Conservation (phyloP, 768 basidiomycete genomes). For the Rhodocollybia butyracea region DNA sequence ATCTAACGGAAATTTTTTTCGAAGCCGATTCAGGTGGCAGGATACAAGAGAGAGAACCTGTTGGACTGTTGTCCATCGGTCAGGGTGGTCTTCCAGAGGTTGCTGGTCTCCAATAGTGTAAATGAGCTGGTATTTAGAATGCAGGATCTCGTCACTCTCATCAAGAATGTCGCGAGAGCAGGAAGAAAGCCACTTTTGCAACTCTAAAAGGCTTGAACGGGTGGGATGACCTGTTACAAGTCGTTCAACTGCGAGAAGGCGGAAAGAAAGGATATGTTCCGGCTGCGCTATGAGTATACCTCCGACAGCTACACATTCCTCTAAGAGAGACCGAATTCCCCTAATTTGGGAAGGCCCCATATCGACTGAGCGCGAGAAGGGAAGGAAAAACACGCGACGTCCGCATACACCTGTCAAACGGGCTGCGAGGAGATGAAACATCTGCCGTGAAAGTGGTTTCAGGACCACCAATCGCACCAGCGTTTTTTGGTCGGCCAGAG, state of each 20-base stretch:
- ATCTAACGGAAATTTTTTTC: conserved; percentile 19
- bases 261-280: conserved; percentile 51
- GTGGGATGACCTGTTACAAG: conserved; percentile 12
- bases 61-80: conserved; percentile 40
- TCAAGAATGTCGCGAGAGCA: conserved; percentile 38
- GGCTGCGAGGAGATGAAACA: conserved; percentile 45
- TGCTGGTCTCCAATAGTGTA: conserved; percentile 39
- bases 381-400: conserved; percentile 45
- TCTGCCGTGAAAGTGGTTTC: conserved; percentile 44
- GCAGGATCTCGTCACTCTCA: conserved; percentile 47
- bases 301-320: conserved; percentile 31
- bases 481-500: conserved; percentile 38
- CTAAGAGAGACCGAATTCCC: conserved; percentile 23
- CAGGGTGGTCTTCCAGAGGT: conserved; percentile 34
- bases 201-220: conserved; percentile 19
- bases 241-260: conserved; percentile 42
- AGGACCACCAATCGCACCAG: conserved; percentile 48
- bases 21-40: conserved; percentile 11
- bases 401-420: conserved; percentile 42
- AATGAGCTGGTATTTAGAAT: conserved; percentile 44
- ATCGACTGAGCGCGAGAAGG: conserved; percentile 42
- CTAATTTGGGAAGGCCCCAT: conserved; percentile 15
- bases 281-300: conserved; percentile 50
- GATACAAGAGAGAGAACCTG: conserved; percentile 29
- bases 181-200: conserved; percentile 23